Conservation (phyloP, 306 rosid genomes). For the Lupinus albus region DNA sequence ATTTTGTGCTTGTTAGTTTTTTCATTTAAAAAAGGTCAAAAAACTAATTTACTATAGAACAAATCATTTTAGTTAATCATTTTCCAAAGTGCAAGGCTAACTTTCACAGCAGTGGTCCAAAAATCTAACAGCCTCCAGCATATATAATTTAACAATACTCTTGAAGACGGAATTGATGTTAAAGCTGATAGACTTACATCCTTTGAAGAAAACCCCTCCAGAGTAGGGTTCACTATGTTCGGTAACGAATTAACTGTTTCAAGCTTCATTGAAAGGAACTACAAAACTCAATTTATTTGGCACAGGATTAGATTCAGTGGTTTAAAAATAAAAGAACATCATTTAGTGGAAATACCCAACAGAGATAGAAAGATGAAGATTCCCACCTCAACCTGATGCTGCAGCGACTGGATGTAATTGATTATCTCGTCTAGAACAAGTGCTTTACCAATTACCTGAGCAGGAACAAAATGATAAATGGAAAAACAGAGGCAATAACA, state of each 20-base stretch:
- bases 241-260: constrained; percentile 77
- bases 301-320: constrained; percentile 37
- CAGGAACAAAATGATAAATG: constrained; percentile 8
- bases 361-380: constrained; percentile 30
- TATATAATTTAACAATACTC: neutral
- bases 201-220: constrained; percentile 66
- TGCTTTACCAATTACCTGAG: constrained; percentile 86
- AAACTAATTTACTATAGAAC: neutral
- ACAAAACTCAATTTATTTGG: constrained; percentile 29
- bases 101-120: neutral
- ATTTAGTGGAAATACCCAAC: constrained; percentile 6
- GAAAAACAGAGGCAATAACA: constrained; percentile 18
- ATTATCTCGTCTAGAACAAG: constrained; percentile 89
- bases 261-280: constrained; percentile 93
- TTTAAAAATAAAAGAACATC: neutral
- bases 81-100: constrained; percentile 1
- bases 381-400: constrained; percentile 82
- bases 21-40: neutral
- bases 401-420: constrained; percentile 83
- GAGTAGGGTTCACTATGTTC: constrained; percentile 48
- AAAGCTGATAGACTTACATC: constrained; percentile 57
- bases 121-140: neutral
- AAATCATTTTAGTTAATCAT: neutral
- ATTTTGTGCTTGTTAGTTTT: too few relatives aligned
- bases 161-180: constrained; percentile 27